phyloP scores from a whole-genome alignment of 129 eudicot genomes.

The Tanacetum coccineum region DNA sequence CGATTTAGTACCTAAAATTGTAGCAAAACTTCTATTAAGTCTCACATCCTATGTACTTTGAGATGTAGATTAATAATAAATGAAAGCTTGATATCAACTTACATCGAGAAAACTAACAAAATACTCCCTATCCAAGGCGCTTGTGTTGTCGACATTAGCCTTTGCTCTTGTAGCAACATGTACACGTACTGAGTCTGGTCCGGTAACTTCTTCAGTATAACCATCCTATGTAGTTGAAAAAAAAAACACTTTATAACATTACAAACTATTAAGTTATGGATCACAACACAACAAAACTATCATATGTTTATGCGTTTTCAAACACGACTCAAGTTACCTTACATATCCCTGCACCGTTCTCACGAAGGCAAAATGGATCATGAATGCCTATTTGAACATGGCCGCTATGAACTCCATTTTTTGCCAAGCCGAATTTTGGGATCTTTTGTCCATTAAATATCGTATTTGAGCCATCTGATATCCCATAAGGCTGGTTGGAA shows the following conservation, averaged over 20 bases:
- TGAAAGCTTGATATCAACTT: slow-evolving; percentile 28
- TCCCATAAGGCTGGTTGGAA: slow-evolving; percentile 75
- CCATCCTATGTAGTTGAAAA: slow-evolving; percentile 58
- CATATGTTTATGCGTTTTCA: not conserved
- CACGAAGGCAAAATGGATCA: slow-evolving; percentile 68
- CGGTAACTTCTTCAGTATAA: slow-evolving; percentile 54
- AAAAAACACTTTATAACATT: not conserved
- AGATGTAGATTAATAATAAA: not conserved
- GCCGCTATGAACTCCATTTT: slow-evolving; percentile 86
- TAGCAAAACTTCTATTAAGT: slow-evolving; percentile 11
- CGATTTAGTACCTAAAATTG: slow-evolving; percentile 54
- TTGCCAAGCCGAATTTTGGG: slow-evolving; percentile 47
- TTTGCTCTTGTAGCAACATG: slow-evolving; percentile 78
- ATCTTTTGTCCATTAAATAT: slow-evolving; percentile 46
- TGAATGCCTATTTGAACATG: slow-evolving; percentile 70
- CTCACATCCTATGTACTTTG: not conserved
- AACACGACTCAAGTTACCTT: slow-evolving; percentile 41
- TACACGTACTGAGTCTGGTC: slow-evolving; percentile 50
- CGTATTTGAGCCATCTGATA: slow-evolving; percentile 74
- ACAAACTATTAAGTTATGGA: not conserved
- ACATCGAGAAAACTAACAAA: slow-evolving; percentile 60
- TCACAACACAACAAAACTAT: not conserved
- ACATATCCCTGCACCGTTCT: slow-evolving; percentile 66
- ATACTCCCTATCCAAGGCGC: slow-evolving; percentile 53
- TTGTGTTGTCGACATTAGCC: slow-evolving; percentile 44